Evolutionary conservation across 106 monocot genomes (phyloP), one percentile per base, ranked within the genome.

Genomic region (Phalaenopsis aphrodite): DNA sequence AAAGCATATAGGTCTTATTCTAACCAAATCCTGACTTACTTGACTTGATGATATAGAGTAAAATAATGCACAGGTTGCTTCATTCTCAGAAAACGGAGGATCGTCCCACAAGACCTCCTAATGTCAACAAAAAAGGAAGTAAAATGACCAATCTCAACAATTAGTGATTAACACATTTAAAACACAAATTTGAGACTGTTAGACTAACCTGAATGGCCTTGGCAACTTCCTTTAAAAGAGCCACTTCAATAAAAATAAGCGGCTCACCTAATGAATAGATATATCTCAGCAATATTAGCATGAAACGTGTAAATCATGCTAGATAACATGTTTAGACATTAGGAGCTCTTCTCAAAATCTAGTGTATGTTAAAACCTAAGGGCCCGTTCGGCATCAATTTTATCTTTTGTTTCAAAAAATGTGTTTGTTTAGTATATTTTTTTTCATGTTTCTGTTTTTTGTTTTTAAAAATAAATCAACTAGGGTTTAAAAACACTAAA

Each of bases 161-260:
- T 5, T 5, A 3, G 42, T 1, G 2, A 49, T 52, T 48, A 76
- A 52, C 49, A 76, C n/a, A 14, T 4, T 45, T 39, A 42, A 49
- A 41, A 56, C 19, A 2, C 55, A 19, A 56, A 7, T 58, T 5
- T 37, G 21, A 69, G 12, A 45, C 21, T n/a, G 21, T 80, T 49
- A 30, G 0, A 49, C 16, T 85, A 73, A 90, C 94, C 92, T 95
- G 83, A 74, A 95, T 92, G n/a, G 90, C 88, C 11, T 84, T 81
- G 9, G 92, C 92, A 75, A 92, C 83, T 61, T 87, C 86, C 84
- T 92, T 90, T 79, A 95, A 78, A 41, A 95, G 87, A 72, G 94
- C 94, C 76, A 95, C 94, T 86, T 95, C 94, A 88, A 95, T 95
- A 66, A 95, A 95, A 79, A 95, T 95, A 46, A 95, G 87, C 49